Evolutionary conservation across 805 yeast genomes (phyloP), one percentile per base, ranked within the genome.

Genomic region (Scheffersomyces ergatensis): DNA sequence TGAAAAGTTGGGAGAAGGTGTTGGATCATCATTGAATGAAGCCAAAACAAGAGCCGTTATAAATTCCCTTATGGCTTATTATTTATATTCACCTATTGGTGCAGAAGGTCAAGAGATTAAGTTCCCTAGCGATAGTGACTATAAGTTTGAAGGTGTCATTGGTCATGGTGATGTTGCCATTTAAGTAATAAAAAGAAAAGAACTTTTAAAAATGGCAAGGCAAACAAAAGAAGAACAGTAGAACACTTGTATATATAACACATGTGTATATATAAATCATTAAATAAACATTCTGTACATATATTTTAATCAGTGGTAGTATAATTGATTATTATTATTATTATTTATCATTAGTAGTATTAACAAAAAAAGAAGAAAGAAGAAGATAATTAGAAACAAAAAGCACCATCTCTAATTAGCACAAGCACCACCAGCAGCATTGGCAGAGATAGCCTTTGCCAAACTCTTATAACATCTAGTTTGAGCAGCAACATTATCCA

Each of bases 41-140:
- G 97, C 97, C 26, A 87, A 89, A 65, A 85, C 89, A 31, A 80
- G 96, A 63, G 93, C 97, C 26, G 87, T 89, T 39, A 95, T 89
- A 25, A 85, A 85, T 62, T 90, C 97, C 25, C 78, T 93, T 60
- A 83, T 89, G 74, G 80, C 87, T 44, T 93, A 93, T 83, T 93
- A 93, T 68, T 76, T 95, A 56, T 93, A 93, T 65, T 80, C 85
- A 48, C 98, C 98, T 13, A 62, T 84, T 34, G 74, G 74, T 46
- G 53, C 54, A 36, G 58, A 57, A 30, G 75, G 75, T 38, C 50
- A 55, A 30, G 58, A 55, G 14, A 71, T 76, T 13, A 72, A 72
- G 43, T 61, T 78, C 31, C 93, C 95, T 40, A 79, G 86, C 57
- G 89, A 83, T 39, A 55, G 57, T 25, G 53, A 57, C 42, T 70